phyloP scores from a whole-genome alignment of 1,139 yeast species.

The Geotrichum aggregatum region DNA sequence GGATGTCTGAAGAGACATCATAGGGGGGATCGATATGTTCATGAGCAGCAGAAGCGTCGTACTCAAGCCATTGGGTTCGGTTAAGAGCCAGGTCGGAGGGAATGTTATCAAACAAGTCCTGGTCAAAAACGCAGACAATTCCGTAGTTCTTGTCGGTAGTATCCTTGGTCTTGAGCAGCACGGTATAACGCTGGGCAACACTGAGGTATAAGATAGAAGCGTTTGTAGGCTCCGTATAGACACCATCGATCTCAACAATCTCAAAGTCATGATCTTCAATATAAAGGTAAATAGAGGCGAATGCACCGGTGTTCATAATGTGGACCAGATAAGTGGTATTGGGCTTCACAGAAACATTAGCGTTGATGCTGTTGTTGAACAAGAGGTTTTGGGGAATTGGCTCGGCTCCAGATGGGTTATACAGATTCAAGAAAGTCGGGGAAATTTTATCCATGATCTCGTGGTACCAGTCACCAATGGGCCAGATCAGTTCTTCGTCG shows the following conservation, averaged over 20 bases:
- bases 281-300: slow-evolving; percentile 78
- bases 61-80: slow-evolving; percentile 67
- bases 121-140: slow-evolving; percentile 72
- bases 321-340: slow-evolving; percentile 75
- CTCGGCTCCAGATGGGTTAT: slow-evolving; percentile 95
- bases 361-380: slow-evolving; percentile 72
- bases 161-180: slow-evolving; percentile 66
- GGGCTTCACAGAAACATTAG: slow-evolving; percentile 68
- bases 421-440: slow-evolving; percentile 54
- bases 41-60: slow-evolving; percentile 45
- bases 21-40: slow-evolving; percentile 48
- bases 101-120: slow-evolving; percentile 68
- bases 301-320: slow-evolving; percentile 77
- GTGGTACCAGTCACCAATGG: slow-evolving; percentile 85
- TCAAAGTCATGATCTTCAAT: slow-evolving; percentile 80
- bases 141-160: slow-evolving; percentile 61
- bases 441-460: slow-evolving; percentile 51
- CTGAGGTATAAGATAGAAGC: slow-evolving; percentile 61
- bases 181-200: slow-evolving; percentile 75
- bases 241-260: slow-evolving; percentile 81
- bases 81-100: slow-evolving; percentile 63
- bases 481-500: slow-evolving; percentile 69
- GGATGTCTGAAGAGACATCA: slow-evolving; percentile 37
- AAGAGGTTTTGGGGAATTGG: slow-evolving; percentile 81
- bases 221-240: slow-evolving; percentile 61